phyloP scores from a whole-genome alignment of 1,284 basidiomycete species.

The Amylostereum areolatum region DNA sequence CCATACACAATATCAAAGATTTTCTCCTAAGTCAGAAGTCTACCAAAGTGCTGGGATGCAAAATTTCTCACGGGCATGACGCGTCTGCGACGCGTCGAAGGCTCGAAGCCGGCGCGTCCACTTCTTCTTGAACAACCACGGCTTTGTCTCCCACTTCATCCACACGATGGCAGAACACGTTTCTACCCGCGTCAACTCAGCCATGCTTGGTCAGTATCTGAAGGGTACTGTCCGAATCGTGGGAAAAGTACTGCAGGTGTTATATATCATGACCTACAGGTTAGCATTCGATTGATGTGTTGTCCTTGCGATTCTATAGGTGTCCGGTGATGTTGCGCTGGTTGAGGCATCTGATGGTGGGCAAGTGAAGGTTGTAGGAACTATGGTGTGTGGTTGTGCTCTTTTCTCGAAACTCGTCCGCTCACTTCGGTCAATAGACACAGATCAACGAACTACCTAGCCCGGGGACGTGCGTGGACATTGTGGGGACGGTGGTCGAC shows the following conservation, averaged over 20 bases:
- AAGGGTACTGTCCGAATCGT: conserved; percentile 61
- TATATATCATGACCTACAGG: conserved; percentile 11
- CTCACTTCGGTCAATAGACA: background rate
- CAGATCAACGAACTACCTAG: conserved; percentile 39
- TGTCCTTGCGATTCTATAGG: background rate
- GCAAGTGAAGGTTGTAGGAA: conserved; percentile 54
- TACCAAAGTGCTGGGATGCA: no score
- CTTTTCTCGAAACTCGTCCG: background rate
- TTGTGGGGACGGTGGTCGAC: conserved; percentile 66
- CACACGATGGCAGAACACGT: conserved; percentile 32
- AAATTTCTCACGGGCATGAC: no score
- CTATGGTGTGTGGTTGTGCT: conserved; percentile 24
- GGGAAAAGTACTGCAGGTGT: conserved; percentile 63
- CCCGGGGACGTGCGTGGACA: conserved; percentile 59
- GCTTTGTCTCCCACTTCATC: background rate
- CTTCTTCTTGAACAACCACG: no score
- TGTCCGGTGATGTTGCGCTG: conserved; percentile 46
- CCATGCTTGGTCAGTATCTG: conserved; percentile 45
- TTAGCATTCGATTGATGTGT: background rate
- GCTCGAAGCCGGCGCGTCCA: no score
- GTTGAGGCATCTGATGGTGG: conserved; percentile 72
- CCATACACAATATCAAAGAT: no score
- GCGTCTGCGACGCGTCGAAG: no score
- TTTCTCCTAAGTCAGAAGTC: no score
- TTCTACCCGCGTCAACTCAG: conserved; percentile 63